These are phyloP conservation scores for Aegilops tauschii DNA, from an alignment of 176 grass and related monocot genomes.

Conservation along the genomic window DNA sequence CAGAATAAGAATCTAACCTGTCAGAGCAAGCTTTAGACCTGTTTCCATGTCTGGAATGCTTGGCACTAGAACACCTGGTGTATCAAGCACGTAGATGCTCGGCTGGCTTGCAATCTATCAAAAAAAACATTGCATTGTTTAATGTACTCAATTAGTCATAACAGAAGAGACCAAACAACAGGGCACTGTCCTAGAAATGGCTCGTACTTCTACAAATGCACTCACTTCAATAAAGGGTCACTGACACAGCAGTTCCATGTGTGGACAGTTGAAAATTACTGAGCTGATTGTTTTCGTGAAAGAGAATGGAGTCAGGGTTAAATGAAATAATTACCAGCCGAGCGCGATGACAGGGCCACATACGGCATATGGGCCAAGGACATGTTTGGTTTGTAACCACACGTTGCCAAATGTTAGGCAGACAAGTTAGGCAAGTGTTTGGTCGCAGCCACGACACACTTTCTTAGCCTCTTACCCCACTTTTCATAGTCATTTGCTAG, in stretches of 20 bases:
- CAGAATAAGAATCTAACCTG: conserved; percentile 52
- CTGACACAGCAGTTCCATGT: background rate
- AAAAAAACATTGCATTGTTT: conserved; percentile 28
- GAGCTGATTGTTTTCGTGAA: background rate
- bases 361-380: background rate
- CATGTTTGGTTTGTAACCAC: background rate
- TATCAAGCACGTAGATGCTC: conserved; percentile 98
- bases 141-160: conserved; percentile 12
- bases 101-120: conserved; percentile 88
- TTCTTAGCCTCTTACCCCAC: background rate
- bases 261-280: background rate
- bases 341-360: background rate
- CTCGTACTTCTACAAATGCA: conserved; percentile 15
- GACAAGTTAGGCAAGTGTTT: background rate
- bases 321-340: background rate
- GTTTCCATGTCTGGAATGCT: conserved; percentile 93
- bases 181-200: background rate
- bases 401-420: conserved; percentile 1
- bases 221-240: conserved; percentile 12
- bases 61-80: conserved; percentile 90
- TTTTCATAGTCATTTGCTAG: background rate
- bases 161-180: conserved; percentile 2
- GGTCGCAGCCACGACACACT: background rate
- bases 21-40: conserved; percentile 91
- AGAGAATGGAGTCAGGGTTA: background rate